Base-by-base conservation (phyloP, 2,329 filamentous ascomycete genomes). In the Berkeleyomyces basicola region DNA sequence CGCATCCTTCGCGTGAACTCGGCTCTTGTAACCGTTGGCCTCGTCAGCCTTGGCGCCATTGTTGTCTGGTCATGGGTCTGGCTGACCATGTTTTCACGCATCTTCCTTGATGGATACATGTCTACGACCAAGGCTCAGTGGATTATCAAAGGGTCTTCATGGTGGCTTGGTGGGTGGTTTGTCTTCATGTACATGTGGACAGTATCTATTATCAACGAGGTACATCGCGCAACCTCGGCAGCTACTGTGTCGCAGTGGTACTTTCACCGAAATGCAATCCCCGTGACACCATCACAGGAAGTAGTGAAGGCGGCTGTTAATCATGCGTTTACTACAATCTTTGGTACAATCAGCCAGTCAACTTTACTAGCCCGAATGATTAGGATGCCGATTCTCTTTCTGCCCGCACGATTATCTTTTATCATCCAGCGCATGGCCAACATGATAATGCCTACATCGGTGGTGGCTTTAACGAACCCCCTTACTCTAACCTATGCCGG, bases 201-300 rank as follows among this genome's bases (percentile, higher is more conserved):
- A 0, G 78, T 96, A 49, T 87, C 88, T 2, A 83, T 97, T 63
- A 84, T 95, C 70, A 86, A 90, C 63, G 90, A 90, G 16, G 82
- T 97, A 31, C 92, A 99, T 72, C 85, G 93, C 64, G 86, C 89
- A 31, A 93, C 91, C 14, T 96, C 92, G 11, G 92, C 90, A 33
- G 93, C 93, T 9, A 96, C 92, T 0, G 92, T 97, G 33, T 95
- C 90, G 47, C 93, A 99, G 73, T 99, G 93, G 93, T 99, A 99
- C 74, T 99, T 97, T 73, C 92, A 97, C 73, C 89, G 93, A 66
- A 87, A 95, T 68, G 84, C 85, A 3, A 81, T 85, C 9, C 90
- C 92, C 4, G 79, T 86, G 7, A 85, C 90, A 2, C 84, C 88
- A 0, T 91, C 90, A 0, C 79, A 81, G 63, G 86, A 91, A 62